phyloP scores from a whole-genome alignment of 2,329 filamentous ascomycete genomes.

The Pseudopyrenochaeta lycopersici region DNA sequence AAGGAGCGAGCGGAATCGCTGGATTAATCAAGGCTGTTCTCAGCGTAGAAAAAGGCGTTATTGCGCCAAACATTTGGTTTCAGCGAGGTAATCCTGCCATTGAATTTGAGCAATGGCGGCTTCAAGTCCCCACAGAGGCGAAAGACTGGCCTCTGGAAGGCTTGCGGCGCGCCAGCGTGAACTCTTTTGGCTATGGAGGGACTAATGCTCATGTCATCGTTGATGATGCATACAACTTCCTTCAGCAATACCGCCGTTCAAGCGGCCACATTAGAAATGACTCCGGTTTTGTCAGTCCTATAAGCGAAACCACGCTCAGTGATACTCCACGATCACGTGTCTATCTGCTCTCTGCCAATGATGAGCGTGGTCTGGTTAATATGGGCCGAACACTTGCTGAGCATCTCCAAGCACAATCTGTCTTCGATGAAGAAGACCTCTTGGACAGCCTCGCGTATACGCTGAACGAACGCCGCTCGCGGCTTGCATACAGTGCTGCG shows the following conservation, averaged over 20 bases:
- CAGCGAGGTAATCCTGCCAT: constrained; percentile 19
- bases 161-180: constrained; percentile 22
- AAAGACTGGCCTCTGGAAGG: constrained; percentile 20
- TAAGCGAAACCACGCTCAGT: background rate
- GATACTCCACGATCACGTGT: constrained; percentile 1
- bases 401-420: constrained; percentile 9
- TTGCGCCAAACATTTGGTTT: constrained; percentile 39
- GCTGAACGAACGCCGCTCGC: constrained; percentile 21
- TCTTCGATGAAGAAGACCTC: constrained; percentile 8
- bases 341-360: constrained; percentile 24
- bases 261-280: constrained; percentile 7
- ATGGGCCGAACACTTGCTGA: constrained; percentile 27
- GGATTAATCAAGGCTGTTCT: constrained; percentile 51
- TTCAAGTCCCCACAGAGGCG: constrained; percentile 19
- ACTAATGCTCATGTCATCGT: constrained; percentile 32
- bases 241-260: constrained; percentile 1
- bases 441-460: constrained; percentile 29
- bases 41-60: constrained; percentile 48
- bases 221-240: constrained; percentile 35
- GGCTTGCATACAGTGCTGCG: constrained; percentile 1
- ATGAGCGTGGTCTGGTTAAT: constrained; percentile 7
- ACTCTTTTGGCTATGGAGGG: constrained; percentile 34
- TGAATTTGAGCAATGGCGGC: constrained; percentile 14
- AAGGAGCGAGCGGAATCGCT: constrained; percentile 51
- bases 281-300: constrained; percentile 12